Percentiles rank a stretch among this genome's conserved stretches.
phyloP scores from a whole-genome alignment of 345 rosid genomes.

The Chamaenerion angustifolium region DNA sequence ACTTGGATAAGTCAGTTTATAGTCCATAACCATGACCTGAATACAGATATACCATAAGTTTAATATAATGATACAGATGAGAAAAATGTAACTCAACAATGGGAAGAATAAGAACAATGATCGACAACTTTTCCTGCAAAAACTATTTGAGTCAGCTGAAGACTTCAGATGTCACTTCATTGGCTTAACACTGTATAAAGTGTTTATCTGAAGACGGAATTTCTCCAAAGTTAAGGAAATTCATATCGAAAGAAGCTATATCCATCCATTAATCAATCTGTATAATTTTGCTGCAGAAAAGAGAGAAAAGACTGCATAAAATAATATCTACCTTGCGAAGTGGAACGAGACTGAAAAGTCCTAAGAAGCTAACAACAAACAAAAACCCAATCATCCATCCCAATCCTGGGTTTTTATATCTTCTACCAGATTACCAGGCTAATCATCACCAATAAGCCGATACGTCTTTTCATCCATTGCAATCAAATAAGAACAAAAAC shows the following conservation, averaged over 20 bases:
- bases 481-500: constrained; percentile 75
- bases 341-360: constrained; percentile 78
- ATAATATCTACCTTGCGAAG: constrained; percentile 55
- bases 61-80: background rate
- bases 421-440: constrained; percentile 60
- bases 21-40: constrained; percentile 86
- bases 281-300: background rate
- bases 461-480: constrained; percentile 86
- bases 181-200: too few relatives aligned
- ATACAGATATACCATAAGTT: background rate
- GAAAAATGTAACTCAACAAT: background rate
- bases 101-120: too few relatives aligned
- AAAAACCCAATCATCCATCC: constrained; percentile 88
- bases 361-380: constrained; percentile 78
- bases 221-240: too few relatives aligned
- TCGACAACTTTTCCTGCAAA: too few relatives aligned
- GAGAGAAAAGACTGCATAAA: too few relatives aligned
- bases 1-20: constrained; percentile 90
- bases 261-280: background rate
- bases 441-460: constrained; percentile 66
- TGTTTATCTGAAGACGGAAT: too few relatives aligned
- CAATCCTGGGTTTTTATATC: constrained; percentile 74
- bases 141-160: too few relatives aligned
- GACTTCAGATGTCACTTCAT: too few relatives aligned
- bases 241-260: too few relatives aligned